phyloP scores from a whole-genome alignment of 108 stramenopile genomes.

The Skeletonema tropicum region DNA sequence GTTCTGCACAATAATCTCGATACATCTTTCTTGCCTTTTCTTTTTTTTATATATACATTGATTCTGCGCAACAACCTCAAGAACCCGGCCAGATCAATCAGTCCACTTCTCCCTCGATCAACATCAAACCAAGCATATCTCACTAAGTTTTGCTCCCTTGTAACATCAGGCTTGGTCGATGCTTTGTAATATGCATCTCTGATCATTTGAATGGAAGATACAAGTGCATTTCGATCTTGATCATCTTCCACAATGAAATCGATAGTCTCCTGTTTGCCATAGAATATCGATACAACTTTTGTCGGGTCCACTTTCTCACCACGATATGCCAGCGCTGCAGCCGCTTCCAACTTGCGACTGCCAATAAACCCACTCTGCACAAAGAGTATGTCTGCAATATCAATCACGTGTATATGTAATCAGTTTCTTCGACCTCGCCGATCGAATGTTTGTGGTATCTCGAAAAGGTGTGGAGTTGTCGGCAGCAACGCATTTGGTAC shows the following conservation, averaged over 20 bases:
- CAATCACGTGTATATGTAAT: constrained; percentile 58
- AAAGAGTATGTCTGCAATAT: constrained; percentile 68
- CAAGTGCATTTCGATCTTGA: constrained; percentile 45
- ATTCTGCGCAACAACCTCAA: constrained; percentile 57
- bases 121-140: constrained; percentile 83
- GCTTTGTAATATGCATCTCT: constrained; percentile 45
- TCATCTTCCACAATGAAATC: constrained; percentile 52
- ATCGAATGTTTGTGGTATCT: too few relatives aligned
- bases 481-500: too few relatives aligned
- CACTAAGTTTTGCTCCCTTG: constrained; percentile 60
- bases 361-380: constrained; percentile 63
- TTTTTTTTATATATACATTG: constrained; percentile 61
- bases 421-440: too few relatives aligned
- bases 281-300: constrained; percentile 60
- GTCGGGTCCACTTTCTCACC: constrained; percentile 15
- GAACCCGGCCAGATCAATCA: constrained; percentile 58
- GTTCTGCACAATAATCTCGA: constrained; percentile 17
- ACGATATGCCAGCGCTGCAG: constrained; percentile 11
- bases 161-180: constrained; percentile 23
- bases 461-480: too few relatives aligned
- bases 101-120: constrained; percentile 57
- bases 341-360: constrained; percentile 63
- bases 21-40: constrained; percentile 48
- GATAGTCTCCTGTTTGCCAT: constrained; percentile 47
- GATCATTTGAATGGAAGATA: constrained; percentile 49